Evolutionary conservation across 176 grass and related monocot genomes (phyloP).

Genomic region (Musa itinerans): DNA sequence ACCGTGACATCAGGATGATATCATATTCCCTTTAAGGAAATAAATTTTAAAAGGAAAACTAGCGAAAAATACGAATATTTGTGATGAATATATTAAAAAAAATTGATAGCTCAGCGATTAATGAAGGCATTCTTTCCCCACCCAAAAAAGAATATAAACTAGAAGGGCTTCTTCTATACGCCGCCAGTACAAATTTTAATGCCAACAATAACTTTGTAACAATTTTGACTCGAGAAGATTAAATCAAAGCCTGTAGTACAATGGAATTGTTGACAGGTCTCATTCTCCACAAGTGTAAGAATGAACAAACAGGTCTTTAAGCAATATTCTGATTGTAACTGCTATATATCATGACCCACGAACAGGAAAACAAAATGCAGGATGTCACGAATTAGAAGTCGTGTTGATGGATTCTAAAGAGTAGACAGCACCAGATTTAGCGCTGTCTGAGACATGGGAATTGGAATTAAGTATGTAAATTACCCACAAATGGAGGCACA

Average conservation of each 20-base stretch:
- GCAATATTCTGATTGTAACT: background rate
- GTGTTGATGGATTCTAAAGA: constrained; percentile 56
- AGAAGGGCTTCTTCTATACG: no score
- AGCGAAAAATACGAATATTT: no score
- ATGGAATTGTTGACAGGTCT: background rate
- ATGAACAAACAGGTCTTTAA: background rate
- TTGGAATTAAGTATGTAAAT: constrained; percentile 66
- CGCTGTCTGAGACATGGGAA: constrained; percentile 26
- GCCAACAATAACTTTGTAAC: no score
- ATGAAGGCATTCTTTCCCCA: no score
- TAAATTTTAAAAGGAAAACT: no score
- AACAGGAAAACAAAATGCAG: background rate
- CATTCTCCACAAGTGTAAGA: background rate
- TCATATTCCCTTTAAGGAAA: no score
- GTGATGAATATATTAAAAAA: no score
- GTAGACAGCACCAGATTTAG: constrained; percentile 31
- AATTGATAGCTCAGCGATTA: no score
- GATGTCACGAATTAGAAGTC: constrained; percentile 14
- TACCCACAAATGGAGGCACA: constrained; percentile 76
- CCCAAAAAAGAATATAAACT: no score
- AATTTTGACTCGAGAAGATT: no score
- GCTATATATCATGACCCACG: background rate
- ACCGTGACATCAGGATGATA: no score
- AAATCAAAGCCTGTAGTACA: background rate
- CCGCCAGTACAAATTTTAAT: no score